Conservation (phyloP, 495 filamentous ascomycete genomes). For the Xylona heveae region DNA sequence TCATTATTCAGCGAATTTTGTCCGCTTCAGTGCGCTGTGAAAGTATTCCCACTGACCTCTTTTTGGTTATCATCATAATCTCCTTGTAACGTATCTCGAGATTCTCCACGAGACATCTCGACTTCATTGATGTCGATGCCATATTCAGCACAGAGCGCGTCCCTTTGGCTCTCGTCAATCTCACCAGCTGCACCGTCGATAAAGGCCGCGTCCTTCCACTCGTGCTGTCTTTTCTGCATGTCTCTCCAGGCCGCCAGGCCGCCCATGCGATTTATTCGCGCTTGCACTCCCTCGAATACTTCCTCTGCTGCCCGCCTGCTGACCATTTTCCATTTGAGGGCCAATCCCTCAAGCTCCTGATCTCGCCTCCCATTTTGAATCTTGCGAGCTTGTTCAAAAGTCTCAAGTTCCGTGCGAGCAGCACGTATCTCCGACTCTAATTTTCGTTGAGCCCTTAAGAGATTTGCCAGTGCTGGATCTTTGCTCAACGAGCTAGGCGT, state of each 20-base stretch:
- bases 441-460: conserved; percentile 2
- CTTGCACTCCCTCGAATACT: conserved; percentile 20
- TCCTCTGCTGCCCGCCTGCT: conserved; percentile 30
- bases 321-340: conserved; percentile 22
- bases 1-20: not conserved
- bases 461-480: not conserved
- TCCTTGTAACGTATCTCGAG: conserved; percentile 3
- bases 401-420: conserved; percentile 3
- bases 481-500: too few species aligned
- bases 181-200: conserved; percentile 12
- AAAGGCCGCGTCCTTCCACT: conserved; percentile 16
- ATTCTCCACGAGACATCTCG: conserved; percentile 9
- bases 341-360: conserved; percentile 4
- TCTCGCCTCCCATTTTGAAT: conserved; percentile 3
- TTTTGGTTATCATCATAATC: conserved; percentile 5
- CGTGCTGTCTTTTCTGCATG: conserved; percentile 18
- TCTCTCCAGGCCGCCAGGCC: conserved; percentile 32
- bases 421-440: conserved; percentile 2
- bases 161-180: conserved; percentile 15
- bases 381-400: conserved; percentile 4
- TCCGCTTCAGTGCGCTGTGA: not conserved
- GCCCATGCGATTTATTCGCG: conserved; percentile 23
- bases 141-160: conserved; percentile 13
- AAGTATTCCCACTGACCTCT: not conserved
- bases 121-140: conserved; percentile 1